A percentile compares a stretch with the other conserved stretches of the same genome.
phyloP scores from a whole-genome alignment of 768 basidiomycete species.

The Boletus rufocinnamomeus region DNA sequence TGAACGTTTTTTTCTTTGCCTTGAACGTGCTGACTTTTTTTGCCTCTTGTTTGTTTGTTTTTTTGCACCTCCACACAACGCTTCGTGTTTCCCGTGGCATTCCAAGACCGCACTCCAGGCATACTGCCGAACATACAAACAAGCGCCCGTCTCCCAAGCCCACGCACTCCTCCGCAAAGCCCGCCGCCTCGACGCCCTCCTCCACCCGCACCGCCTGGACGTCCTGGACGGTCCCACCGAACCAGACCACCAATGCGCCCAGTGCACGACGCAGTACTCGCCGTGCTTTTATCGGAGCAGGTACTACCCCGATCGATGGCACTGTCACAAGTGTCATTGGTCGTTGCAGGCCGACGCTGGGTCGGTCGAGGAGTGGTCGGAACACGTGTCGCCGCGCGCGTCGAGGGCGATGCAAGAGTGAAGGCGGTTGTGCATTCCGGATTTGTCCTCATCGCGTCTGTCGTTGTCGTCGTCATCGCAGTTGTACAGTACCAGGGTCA shows the following conservation, averaged over 20 bases:
- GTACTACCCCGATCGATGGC: conserved; percentile 28
- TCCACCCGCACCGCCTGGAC: conserved; percentile 50
- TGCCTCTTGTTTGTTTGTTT: not conserved
- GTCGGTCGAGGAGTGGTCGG: conserved; percentile 19
- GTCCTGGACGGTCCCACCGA: conserved; percentile 15
- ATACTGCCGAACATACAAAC: conserved; percentile 85
- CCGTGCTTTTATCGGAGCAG: conserved; percentile 67
- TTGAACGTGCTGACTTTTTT: conserved; percentile 14
- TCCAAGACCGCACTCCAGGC: conserved; percentile 85
- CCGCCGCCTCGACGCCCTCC: conserved; percentile 72
- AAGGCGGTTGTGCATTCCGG: not conserved
- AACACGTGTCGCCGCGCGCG: conserved; percentile 11
- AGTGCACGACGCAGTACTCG: conserved; percentile 69
- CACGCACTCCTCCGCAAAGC: conserved; percentile 91
- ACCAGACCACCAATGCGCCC: conserved; percentile 48
- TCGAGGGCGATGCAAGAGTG: conserved; percentile 23
- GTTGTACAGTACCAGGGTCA: not conserved
- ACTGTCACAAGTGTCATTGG: conserved; percentile 51
- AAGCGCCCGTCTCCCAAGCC: conserved; percentile 65
- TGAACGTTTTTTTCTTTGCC: not conserved
- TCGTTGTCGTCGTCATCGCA: not conserved
- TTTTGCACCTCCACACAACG: not conserved
- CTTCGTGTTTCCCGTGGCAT: not conserved
- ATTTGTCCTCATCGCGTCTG: too few relatives aligned
- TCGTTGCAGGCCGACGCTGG: conserved; percentile 10